A percentile compares a stretch with the other conserved stretches of the same genome.
Evolutionary conservation across 1,284 basidiomycete genomes (phyloP).

Genomic region (Leucoagaricus sp.): DNA sequence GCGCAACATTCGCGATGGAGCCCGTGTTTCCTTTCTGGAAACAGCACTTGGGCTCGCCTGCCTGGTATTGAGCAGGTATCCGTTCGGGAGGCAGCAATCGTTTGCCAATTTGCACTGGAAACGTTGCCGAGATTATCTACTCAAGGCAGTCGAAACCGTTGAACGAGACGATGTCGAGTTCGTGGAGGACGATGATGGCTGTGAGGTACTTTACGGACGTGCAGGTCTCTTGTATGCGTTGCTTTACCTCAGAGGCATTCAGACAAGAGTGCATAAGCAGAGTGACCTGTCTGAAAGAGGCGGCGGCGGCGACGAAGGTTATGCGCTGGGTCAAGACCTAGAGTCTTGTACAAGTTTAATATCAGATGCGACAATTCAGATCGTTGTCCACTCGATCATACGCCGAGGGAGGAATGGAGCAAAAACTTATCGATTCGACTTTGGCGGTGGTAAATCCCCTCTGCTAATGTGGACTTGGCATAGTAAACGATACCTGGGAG

Average conservation of each 20-base stretch:
- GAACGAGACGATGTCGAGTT: constrained; percentile 22
- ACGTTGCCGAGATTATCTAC: constrained; percentile 24
- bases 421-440: constrained; percentile 30
- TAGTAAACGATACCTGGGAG: constrained; percentile 53
- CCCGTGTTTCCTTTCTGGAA: constrained; percentile 39
- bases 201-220: constrained; percentile 58
- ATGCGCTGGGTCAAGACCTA: neutral
- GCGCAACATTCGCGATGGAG: constrained; percentile 17
- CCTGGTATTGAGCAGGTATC: constrained; percentile 28
- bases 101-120: constrained; percentile 20
- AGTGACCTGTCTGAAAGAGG: neutral
- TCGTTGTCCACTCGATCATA: constrained; percentile 48
- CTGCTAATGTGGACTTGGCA: constrained; percentile 60
- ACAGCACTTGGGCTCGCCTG: constrained; percentile 38
- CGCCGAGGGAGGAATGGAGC: constrained; percentile 45
- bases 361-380: constrained; percentile 31
- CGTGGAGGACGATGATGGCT: constrained; percentile 39
- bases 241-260: constrained; percentile 37
- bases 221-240: constrained; percentile 56
- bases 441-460: constrained; percentile 30
- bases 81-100: constrained; percentile 1
- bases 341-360: constrained; percentile 23
- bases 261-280: constrained; percentile 7
- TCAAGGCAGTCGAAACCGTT: constrained; percentile 22
- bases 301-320: constrained; percentile 9